Evolutionary conservation across 768 basidiomycete genomes (phyloP).

Genomic region (Auriscalpium orientale): DNA sequence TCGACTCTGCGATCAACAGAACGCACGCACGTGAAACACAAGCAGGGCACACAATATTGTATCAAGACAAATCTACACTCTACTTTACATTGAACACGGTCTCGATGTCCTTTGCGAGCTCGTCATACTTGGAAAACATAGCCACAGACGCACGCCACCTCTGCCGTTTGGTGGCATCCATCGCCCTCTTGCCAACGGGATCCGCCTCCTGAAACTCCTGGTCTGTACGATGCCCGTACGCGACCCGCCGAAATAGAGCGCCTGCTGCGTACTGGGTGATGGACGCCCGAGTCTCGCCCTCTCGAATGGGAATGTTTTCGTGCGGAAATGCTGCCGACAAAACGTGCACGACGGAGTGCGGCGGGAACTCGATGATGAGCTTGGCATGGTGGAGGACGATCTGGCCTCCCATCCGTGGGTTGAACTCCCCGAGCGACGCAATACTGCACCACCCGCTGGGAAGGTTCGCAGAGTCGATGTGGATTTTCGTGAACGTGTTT

Average conservation of each 20-base stretch:
- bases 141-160: neutral
- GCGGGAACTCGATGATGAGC: neutral
- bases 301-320: neutral
- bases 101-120: neutral
- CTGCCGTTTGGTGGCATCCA: neutral
- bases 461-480: neutral
- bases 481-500: neutral
- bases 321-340: neutral
- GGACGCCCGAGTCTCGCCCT: neutral
- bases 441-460: neutral
- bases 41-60: too few species aligned
- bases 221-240: neutral
- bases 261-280: neutral
- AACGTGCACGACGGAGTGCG: neutral
- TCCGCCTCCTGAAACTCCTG: neutral
- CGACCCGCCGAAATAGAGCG: neutral
- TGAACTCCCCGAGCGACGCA: neutral
- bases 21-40: too few species aligned
- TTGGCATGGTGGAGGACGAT: neutral
- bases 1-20: too few species aligned
- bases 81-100: neutral
- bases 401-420: neutral
- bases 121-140: neutral
- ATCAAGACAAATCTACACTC: too few species aligned
- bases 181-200: neutral